Base-by-base conservation (phyloP, 1,284 basidiomycete genomes). In the Albatrellus sp. region DNA sequence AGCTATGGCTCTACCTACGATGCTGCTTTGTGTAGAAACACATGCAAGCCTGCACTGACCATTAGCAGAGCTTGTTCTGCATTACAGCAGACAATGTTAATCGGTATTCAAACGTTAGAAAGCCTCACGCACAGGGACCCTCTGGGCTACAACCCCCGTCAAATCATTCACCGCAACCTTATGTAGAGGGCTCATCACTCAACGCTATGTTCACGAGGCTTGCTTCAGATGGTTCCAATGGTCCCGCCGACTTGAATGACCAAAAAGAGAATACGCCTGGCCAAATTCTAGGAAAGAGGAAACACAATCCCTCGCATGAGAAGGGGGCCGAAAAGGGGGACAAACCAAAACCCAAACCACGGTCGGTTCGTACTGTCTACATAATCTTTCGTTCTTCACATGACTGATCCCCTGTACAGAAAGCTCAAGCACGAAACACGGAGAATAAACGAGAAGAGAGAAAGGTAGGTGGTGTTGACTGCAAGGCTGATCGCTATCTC, bases 201-300 rank as follows among this genome's bases (percentile, higher is more conserved):
- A 36, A 20, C 2, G 24, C 39, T 4, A 54, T 40, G 2, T 63
- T 63, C 46, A 51, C 54, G 12, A 51, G 52, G 38, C 53, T 61
- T 5, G 57, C 53, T 5, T 52, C 55, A 20, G 54, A 56, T 41
- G 52, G 50, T 9, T 58, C 58, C 7, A 60, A 62, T 45, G 60
- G 60, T 14, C 60, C 60, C 41, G 43, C 54, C n/a, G 55, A 56
- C 29, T 57, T 60, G 34, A 57, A 60, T 16, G 59, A 57, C n/a
- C 28, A 34, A 13, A 24, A 28, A 16, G 29, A 16, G 28, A 44
- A 40, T 11, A 24, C 36, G 19, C 37, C 32, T 17, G 17, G 16
- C 16, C 20, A 30, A 33, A 39, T 16, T 40, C 28, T 24, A 30
- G 20, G 32, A 13, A 14, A 36, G 35, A 33, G 34, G 29, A 14